Evolutionary conservation across 169 alveolate species (phyloP).

Genomic region (Miamiensis avidus): DNA sequence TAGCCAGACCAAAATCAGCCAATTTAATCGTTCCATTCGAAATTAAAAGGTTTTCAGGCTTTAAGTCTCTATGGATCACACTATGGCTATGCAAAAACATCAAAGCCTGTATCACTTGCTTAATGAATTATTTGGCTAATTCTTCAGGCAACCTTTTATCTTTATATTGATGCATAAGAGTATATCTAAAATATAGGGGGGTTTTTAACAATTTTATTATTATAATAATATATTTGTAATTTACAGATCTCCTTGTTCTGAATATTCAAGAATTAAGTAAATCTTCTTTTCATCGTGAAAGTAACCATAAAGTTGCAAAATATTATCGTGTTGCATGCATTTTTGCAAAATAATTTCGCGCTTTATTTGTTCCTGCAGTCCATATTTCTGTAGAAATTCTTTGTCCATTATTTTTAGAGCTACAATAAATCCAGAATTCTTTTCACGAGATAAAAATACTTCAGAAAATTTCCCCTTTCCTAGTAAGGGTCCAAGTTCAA

Average conservation of each 20-base stretch:
- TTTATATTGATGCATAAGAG: constrained; percentile 9
- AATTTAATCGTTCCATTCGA: constrained; percentile 63
- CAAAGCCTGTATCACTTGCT: constrained; percentile 62
- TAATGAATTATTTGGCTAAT: constrained; percentile 63
- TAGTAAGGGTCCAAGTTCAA: constrained; percentile 10
- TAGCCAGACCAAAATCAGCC: constrained; percentile 67
- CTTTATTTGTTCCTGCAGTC: constrained; percentile 58
- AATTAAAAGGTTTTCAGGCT: constrained; percentile 76
- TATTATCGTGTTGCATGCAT: constrained; percentile 62
- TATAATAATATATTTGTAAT: constrained; percentile 28
- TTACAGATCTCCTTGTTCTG: constrained; percentile 71
- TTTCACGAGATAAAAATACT: constrained; percentile 71
- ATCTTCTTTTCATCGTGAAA: constrained; percentile 71
- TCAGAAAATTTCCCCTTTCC: constrained; percentile 82
- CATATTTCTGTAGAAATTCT: constrained; percentile 48
- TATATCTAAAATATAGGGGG: not conserved
- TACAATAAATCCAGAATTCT: constrained; percentile 62
- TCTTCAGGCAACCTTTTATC: constrained; percentile 62
- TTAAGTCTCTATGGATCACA: constrained; percentile 80
- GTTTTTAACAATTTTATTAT: not conserved
- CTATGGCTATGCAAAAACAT: constrained; percentile 68
- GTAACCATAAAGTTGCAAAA: constrained; percentile 66
- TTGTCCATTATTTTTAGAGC: constrained; percentile 71
- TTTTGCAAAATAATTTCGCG: constrained; percentile 79
- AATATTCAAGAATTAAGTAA: constrained; percentile 74